A percentile compares a stretch with the other conserved stretches of the same genome.
These are phyloP conservation scores for Phytophthora sp. DNA, from an alignment of 352 stramenopile genomes.

Conservation along the genomic window DNA sequence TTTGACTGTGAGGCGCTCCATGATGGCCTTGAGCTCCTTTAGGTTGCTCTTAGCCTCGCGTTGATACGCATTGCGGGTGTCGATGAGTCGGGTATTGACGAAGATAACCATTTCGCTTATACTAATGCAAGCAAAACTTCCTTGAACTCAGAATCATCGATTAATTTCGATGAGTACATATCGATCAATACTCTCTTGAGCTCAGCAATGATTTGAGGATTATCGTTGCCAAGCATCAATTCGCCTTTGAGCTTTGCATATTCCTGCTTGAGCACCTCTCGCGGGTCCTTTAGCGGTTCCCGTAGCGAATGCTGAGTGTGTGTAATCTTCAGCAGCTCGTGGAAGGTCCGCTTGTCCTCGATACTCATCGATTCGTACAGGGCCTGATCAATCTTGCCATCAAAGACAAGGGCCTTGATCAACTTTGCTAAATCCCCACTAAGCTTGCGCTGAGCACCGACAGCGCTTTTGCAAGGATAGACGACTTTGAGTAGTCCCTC, in stretches of 20 bases:
- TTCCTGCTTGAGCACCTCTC: background rate
- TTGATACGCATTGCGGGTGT: background rate
- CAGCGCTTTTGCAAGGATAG: background rate
- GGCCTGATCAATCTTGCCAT: background rate
- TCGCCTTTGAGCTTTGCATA: background rate
- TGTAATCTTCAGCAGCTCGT: background rate
- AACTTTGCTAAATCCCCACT: background rate
- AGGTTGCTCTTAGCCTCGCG: background rate
- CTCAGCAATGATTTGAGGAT: background rate
- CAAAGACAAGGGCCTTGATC: background rate
- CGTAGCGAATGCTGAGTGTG: background rate
- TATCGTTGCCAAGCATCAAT: background rate
- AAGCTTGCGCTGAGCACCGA: background rate
- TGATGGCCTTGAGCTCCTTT: background rate
- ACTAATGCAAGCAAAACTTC: background rate
- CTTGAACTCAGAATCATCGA: background rate
- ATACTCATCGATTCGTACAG: background rate
- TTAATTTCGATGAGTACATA: background rate
- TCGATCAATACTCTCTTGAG: background rate
- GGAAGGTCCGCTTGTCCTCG: background rate
- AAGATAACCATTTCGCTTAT: background rate
- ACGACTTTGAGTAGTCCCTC: background rate
- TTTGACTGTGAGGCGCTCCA: background rate
- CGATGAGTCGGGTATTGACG: too few species aligned
- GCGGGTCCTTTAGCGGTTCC: background rate